These are phyloP conservation scores for Phalaenopsis aphrodite DNA, from an alignment of 106 monocot species.

Conservation along the genomic window DNA sequence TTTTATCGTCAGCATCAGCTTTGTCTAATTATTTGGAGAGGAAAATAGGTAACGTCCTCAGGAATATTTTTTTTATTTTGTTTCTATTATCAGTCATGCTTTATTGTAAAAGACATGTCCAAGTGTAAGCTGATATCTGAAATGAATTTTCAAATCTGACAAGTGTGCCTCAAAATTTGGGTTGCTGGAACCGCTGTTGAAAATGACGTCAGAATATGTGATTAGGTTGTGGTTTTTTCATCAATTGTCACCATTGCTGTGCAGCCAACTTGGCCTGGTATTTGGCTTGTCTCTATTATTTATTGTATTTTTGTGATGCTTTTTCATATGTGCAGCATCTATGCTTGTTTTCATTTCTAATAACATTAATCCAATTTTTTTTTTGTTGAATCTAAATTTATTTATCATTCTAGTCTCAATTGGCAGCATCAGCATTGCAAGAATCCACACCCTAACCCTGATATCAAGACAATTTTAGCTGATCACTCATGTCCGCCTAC, in stretches of 20 bases:
- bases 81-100: neutral
- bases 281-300: neutral
- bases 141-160: too few species aligned
- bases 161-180: too few species aligned
- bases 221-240: too few species aligned
- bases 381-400: neutral
- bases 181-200: too few species aligned
- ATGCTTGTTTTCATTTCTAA: neutral
- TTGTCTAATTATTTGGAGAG: too few species aligned
- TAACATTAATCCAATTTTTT: neutral
- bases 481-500: slow-evolving; percentile 88
- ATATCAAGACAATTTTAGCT: slow-evolving; percentile 91
- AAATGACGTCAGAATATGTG: too few species aligned
- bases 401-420: slow-evolving; percentile 53
- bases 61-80: neutral
- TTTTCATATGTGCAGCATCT: neutral
- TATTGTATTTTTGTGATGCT: neutral
- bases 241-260: too few species aligned
- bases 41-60: too few species aligned
- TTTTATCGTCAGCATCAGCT: neutral
- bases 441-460: slow-evolving; percentile 92
- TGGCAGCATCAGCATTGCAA: slow-evolving; percentile 99
- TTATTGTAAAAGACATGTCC: neutral
- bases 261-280: too few species aligned
- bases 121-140: neutral